These are phyloP conservation scores for Hymenotorrendiella dingleyae DNA, from an alignment of 2,329 filamentous ascomycete genomes.

Conservation along the genomic window DNA sequence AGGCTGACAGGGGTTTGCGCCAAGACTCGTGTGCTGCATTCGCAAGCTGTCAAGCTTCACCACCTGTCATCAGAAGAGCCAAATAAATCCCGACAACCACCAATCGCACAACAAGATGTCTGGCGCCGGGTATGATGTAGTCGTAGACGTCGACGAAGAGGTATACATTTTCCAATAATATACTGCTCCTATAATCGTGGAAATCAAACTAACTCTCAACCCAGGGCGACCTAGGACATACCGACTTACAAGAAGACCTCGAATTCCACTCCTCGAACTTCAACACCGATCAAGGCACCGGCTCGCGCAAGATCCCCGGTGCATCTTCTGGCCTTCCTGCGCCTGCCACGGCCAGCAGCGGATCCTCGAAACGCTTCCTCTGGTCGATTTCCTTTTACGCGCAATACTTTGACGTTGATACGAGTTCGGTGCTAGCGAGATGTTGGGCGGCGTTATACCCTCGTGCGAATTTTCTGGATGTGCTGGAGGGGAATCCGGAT, in stretches of 20 bases:
- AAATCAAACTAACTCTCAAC: slow-evolving; percentile 12
- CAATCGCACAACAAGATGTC: slow-evolving; percentile 22
- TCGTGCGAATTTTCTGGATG: slow-evolving; percentile 90
- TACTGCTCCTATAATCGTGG: background rate
- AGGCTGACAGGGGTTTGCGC: background rate
- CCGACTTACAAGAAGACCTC: slow-evolving; percentile 96
- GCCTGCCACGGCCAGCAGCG: slow-evolving; percentile 47
- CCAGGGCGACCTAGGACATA: slow-evolving; percentile 94
- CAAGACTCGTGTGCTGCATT: slow-evolving; percentile 1
- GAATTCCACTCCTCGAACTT: slow-evolving; percentile 97
- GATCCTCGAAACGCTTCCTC: slow-evolving; percentile 74
- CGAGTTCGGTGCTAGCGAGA: slow-evolving; percentile 76
- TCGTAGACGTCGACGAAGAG: slow-evolving; percentile 96
- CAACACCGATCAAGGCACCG: slow-evolving; percentile 47
- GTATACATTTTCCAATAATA: slow-evolving; percentile 40
- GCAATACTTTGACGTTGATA: slow-evolving; percentile 98
- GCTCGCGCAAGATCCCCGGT: slow-evolving; percentile 35
- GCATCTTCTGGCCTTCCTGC: slow-evolving; percentile 44
- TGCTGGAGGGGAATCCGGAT: slow-evolving; percentile 93
- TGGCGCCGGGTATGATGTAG: slow-evolving; percentile 83
- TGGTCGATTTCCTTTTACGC: slow-evolving; percentile 93
- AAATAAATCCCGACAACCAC: background rate
- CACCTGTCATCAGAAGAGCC: background rate
- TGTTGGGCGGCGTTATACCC: slow-evolving; percentile 89
- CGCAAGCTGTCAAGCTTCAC: background rate